These are phyloP conservation scores for Logfia minima DNA, from an alignment of 129 eudicot species.

Conservation along the genomic window DNA sequence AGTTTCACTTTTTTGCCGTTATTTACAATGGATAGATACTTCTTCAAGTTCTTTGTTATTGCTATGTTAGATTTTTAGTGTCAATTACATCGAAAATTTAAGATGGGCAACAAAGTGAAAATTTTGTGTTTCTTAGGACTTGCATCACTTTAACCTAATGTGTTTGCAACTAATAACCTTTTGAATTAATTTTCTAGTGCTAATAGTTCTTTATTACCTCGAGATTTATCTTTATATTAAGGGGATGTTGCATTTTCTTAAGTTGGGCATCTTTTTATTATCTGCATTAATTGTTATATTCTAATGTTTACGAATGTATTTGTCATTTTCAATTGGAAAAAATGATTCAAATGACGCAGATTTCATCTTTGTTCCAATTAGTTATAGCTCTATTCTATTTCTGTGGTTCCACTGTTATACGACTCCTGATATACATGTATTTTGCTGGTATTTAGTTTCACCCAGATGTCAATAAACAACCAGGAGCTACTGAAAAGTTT, in stretches of 20 bases:
- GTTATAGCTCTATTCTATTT: background rate
- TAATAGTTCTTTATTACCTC: conserved; percentile 12
- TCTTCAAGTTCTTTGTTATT: conserved; percentile 6
- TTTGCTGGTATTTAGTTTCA: conserved; percentile 59
- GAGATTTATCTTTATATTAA: conserved; percentile 10
- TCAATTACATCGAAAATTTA: background rate
- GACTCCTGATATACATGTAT: conserved; percentile 23
- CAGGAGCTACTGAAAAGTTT: conserved; percentile 96
- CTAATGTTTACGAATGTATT: background rate
- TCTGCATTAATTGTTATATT: background rate
- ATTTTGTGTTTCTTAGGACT: background rate
- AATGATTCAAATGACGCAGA: background rate
- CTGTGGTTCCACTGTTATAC: background rate
- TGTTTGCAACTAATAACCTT: background rate
- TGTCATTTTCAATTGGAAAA: background rate
- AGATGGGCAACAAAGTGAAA: background rate
- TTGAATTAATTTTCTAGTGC: background rate
- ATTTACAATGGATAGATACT: conserved; percentile 7
- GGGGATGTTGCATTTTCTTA: background rate
- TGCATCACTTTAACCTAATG: background rate
- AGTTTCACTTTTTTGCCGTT: background rate
- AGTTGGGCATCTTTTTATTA: conserved; percentile 3
- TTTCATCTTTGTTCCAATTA: background rate
- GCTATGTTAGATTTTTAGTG: background rate
- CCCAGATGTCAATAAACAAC: conserved; percentile 97